phyloP scores from a whole-genome alignment of 805 yeast species.

The Kuraishia molischiana region DNA sequence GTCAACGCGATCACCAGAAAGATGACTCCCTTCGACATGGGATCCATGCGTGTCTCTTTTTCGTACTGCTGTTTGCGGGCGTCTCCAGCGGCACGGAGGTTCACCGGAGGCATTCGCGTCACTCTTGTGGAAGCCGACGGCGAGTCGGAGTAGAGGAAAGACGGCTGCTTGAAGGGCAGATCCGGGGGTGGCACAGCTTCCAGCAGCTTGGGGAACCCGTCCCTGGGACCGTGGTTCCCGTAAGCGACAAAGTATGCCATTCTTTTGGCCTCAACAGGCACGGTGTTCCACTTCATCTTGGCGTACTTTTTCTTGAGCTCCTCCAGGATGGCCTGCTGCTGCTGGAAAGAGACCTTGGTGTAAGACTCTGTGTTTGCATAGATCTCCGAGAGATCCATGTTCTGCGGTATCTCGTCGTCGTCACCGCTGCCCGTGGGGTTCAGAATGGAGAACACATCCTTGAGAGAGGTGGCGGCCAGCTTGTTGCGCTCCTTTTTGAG shows the following conservation, averaged over 20 bases:
- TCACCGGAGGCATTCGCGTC: constrained; percentile 24
- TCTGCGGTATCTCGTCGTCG: constrained; percentile 20
- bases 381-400: constrained; percentile 22
- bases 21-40: constrained; percentile 43
- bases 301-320: constrained; percentile 29
- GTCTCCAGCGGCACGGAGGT: constrained; percentile 25
- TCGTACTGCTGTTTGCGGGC: constrained; percentile 32
- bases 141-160: constrained; percentile 14
- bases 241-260: constrained; percentile 53
- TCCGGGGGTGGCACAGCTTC: constrained; percentile 44
- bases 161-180: constrained; percentile 43
- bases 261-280: constrained; percentile 39
- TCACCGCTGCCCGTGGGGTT: constrained; percentile 15
- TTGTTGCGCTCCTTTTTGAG: constrained; percentile 20
- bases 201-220: constrained; percentile 37
- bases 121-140: constrained; percentile 21
- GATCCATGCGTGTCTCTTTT: constrained; percentile 46
- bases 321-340: constrained; percentile 47
- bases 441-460: constrained; percentile 24
- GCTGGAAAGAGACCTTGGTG: constrained; percentile 30
- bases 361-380: constrained; percentile 19
- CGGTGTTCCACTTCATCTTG: constrained; percentile 45
- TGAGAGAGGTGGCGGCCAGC: constrained; percentile 27
- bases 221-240: constrained; percentile 67
- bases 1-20: constrained; percentile 37